Evolutionary conservation across 148 eudicot species (phyloP), one percentile per base, ranked within the genome.

Genomic region (Fallopia convolvulus): DNA sequence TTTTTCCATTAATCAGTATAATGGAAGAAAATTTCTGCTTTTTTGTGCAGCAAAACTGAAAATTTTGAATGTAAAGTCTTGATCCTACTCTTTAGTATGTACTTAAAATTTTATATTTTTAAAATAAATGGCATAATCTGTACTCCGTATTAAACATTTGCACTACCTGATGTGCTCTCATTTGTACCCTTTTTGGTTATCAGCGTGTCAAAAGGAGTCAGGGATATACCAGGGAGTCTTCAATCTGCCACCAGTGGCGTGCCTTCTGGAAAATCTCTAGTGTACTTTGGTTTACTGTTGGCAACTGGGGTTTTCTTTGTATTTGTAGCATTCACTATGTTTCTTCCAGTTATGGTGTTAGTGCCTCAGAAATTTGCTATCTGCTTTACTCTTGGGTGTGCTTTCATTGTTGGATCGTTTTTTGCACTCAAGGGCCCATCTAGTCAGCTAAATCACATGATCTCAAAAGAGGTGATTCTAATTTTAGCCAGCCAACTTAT

Each of bases 351-450:
- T 66, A 95, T 95, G 84, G 99, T 95, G 40, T 70, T 95, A 82
- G 86, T 95, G 84, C 99, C 99, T 70, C 99, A 95, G 84, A 95
- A 95, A 83, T 95, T 95, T 79, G 94, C 99, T 49, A 84, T 95
- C 76, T 95, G 97, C 81, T 95, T 95, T 81, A 95, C 99, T 58
- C 86, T 88, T 74, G 99, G 99, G 77, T 91, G 97, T 83, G 85
- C 84, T 77, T 88, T 95, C 84, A 90, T 95, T 65, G 84, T 95
- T 63, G 97, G 99, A 46, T 93, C 99, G 55, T 91, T 92, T 83
- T 95, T 95, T 56, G 94, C 94, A 52, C 94, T 95, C 30, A 92
- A 83, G 82, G 99, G 97, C 44, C 97, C 97, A 81, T 86, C 87
- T 83, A 91, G 84, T 88, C 99, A 95, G 85, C 87, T 95, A 78